Evolutionary conservation across 1,139 yeast species (phyloP).

Genomic region (Blastobotrys niveus): DNA sequence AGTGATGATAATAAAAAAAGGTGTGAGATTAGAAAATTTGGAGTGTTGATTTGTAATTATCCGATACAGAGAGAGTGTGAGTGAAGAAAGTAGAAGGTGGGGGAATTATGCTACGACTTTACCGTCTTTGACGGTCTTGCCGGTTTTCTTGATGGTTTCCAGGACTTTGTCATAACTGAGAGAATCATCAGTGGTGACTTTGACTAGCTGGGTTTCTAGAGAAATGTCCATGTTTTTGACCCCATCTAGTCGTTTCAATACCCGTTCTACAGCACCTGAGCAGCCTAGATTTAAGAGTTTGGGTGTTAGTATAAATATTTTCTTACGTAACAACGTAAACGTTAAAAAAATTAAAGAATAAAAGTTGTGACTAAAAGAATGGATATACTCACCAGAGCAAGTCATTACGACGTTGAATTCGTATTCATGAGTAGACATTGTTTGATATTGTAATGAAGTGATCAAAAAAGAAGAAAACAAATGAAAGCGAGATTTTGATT

Average conservation of each 20-base stretch:
- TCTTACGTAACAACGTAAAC: slow-evolving; percentile 8
- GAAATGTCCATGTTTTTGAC: slow-evolving; percentile 69
- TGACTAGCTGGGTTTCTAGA: slow-evolving; percentile 74
- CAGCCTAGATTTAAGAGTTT: slow-evolving; percentile 57
- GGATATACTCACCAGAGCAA: slow-evolving; percentile 49
- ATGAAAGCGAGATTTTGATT: too few relatives aligned
- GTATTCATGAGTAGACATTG: slow-evolving; percentile 44
- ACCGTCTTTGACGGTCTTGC: slow-evolving; percentile 74
- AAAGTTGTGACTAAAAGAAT: not conserved
- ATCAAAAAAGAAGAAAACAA: too few relatives aligned
- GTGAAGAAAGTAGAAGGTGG: too few relatives aligned
- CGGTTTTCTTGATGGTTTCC: slow-evolving; percentile 80
- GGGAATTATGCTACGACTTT: slow-evolving; percentile 32
- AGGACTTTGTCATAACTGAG: slow-evolving; percentile 71
- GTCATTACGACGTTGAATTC: slow-evolving; percentile 76
- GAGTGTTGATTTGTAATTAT: too few relatives aligned
- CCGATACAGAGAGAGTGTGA: too few relatives aligned
- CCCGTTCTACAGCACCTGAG: slow-evolving; percentile 81
- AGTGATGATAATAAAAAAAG: too few relatives aligned
- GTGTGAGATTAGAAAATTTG: too few relatives aligned
- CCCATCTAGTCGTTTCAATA: slow-evolving; percentile 64
- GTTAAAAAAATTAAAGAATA: too few relatives aligned
- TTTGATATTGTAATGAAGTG: too few relatives aligned
- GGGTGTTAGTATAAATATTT: not conserved
- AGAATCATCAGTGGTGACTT: slow-evolving; percentile 54